Evolutionary conservation across 2,329 filamentous ascomycete species (phyloP).

Genomic region (Diaporthe ampelina): DNA sequence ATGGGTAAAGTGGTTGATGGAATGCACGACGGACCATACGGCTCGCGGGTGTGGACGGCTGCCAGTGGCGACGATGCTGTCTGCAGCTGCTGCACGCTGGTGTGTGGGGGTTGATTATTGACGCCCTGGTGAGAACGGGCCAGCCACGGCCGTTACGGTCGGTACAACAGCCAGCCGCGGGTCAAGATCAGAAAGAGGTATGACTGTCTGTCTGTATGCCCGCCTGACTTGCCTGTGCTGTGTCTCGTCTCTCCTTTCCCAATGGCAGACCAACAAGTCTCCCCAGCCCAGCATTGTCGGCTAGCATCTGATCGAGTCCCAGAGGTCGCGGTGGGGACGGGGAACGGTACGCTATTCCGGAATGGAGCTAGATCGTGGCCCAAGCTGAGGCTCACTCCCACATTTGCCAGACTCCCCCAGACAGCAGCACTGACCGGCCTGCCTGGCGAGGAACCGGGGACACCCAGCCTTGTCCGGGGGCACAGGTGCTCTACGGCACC

Average conservation of each 20-base stretch:
- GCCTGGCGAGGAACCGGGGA: neutral
- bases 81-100: neutral
- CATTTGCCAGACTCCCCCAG: neutral
- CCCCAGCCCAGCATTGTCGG: neutral
- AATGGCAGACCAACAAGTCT: neutral
- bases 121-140: neutral
- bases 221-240: neutral
- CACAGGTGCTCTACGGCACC: neutral
- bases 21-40: too few relatives aligned
- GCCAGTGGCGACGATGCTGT: neutral
- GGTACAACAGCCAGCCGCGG: neutral
- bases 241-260: neutral
- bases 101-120: neutral
- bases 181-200: neutral
- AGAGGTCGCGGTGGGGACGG: slow-evolving; percentile 19
- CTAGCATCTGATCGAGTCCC: slow-evolving; percentile 22
- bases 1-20: neutral
- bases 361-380: neutral
- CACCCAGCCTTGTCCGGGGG: neutral
- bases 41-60: slow-evolving; percentile 23
- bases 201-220: neutral
- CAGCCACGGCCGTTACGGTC: neutral
- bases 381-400: slow-evolving; percentile 26
- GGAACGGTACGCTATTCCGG: neutral
- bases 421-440: neutral